Base-by-base conservation (phyloP, 768 basidiomycete species). In the Agrocybe pediades region DNA sequence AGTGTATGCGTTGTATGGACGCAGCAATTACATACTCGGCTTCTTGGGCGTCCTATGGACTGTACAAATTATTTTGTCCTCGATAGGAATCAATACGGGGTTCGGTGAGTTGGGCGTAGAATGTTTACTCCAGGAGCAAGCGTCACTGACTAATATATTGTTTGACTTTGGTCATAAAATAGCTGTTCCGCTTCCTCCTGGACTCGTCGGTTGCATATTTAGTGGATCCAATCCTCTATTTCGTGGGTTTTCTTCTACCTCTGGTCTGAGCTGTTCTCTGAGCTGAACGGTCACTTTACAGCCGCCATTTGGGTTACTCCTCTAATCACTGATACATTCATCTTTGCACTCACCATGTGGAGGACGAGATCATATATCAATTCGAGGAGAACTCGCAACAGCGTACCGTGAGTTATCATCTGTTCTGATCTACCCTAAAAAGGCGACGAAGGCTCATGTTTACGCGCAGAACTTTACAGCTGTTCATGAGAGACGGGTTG, bases 1-100 rank as follows among this genome's bases (percentile, higher is more conserved):
- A 1, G 61, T 71, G 13, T 69, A 61, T 55, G 69, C 69, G 2
- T 53, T 71, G 5, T 71, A 68, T 44, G 57, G 57, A 13, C 62
- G 65, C 11, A 25, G 41, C 15, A 62, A 56, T 23, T 11, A 41
- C 21, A 39, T 71, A n/a, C 39, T 68, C 9, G 24, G 17, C 5
- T 51, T 63, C 33, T 47, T 71, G 27, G 42, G 66, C 25, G 21
- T 57, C 1, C 48, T 71, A 7, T 68, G 63, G 68, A 24, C 54
- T 0, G 52, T 26, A 2, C 69, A 71, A 51, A 64, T 71, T 25
- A 46, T 55, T 8, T 43, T 68, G 2, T 65, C 68, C 9, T 53
- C 59, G 11, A 25, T 64, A 9, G 66, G 67, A 13, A 33, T 70
- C 2, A 27, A 41, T 6, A 59, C 55, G 9, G 69, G 69, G 6